Percentiles rank a stretch among this genome's conserved stretches.
These are phyloP conservation scores for Aphanomyces euteiches DNA, from an alignment of 352 stramenopile species.

Conservation along the genomic window DNA sequence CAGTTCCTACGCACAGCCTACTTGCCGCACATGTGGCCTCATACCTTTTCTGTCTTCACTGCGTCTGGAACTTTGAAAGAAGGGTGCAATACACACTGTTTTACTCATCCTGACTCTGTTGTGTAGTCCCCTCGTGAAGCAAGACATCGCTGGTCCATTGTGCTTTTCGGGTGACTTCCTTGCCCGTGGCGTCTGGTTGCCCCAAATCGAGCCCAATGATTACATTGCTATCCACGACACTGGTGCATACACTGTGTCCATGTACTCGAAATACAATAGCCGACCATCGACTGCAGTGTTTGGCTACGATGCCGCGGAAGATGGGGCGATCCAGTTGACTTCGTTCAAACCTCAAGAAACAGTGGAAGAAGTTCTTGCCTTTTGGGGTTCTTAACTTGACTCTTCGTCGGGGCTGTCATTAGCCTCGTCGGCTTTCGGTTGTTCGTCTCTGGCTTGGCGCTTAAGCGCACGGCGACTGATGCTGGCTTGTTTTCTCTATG, in stretches of 20 bases:
- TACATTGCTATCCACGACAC: slow-evolving; percentile 83
- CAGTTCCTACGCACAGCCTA: slow-evolving; percentile 88
- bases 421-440: neutral
- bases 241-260: slow-evolving; percentile 84
- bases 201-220: slow-evolving; percentile 69
- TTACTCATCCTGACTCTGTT: neutral
- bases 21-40: slow-evolving; percentile 73
- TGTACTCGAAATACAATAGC: slow-evolving; percentile 89
- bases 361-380: slow-evolving; percentile 56
- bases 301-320: slow-evolving; percentile 47
- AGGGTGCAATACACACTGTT: slow-evolving; percentile 14
- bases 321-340: slow-evolving; percentile 42
- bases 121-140: slow-evolving; percentile 42
- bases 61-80: slow-evolving; percentile 47
- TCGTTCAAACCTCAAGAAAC: slow-evolving; percentile 67
- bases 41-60: slow-evolving; percentile 75
- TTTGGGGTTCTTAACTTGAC: slow-evolving; percentile 51
- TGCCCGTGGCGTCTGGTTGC: slow-evolving; percentile 63
- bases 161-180: slow-evolving; percentile 92
- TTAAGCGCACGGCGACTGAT: slow-evolving; percentile 17
- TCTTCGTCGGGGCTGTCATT: neutral
- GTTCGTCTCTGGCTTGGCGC: slow-evolving; percentile 10
- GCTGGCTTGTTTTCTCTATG: slow-evolving; percentile 23
- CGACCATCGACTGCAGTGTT: slow-evolving; percentile 62
- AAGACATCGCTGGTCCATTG: slow-evolving; percentile 88